Percentiles rank a stretch among this genome's conserved stretches.
These are phyloP conservation scores for Fusarium sp. DNA, from an alignment of 2,329 filamentous ascomycete species.

Conservation along the genomic window DNA sequence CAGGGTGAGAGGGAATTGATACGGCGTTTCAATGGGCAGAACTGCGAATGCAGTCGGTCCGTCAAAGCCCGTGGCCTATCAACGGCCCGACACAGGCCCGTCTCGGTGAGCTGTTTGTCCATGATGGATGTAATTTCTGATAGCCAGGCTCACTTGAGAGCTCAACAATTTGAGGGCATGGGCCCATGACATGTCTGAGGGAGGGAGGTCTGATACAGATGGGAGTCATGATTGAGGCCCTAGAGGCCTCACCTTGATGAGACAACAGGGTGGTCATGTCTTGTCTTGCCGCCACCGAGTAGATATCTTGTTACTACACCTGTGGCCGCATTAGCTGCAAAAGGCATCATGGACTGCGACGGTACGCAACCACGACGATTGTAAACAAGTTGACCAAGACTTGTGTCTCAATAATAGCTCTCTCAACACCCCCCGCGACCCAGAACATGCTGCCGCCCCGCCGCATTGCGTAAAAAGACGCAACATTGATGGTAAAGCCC, in stretches of 20 bases:
- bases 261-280: conserved; percentile 14
- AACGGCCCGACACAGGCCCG: conserved; percentile 38
- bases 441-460: conserved; percentile 31
- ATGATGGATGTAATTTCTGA: conserved; percentile 12
- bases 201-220: background rate
- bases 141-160: conserved; percentile 13
- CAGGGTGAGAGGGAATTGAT: background rate
- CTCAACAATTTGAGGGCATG: conserved; percentile 27
- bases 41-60: conserved; percentile 40
- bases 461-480: conserved; percentile 46
- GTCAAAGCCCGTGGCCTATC: conserved; percentile 37
- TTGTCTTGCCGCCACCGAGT: background rate
- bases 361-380: background rate
- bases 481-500: conserved; percentile 38
- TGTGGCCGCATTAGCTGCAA: conserved; percentile 2
- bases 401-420: background rate
- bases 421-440: conserved; percentile 22
- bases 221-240: background rate
- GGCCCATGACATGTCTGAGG: conserved; percentile 1
- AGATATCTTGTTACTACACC: background rate
- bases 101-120: conserved; percentile 27
- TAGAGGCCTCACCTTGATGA: conserved; percentile 20
- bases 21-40: background rate
- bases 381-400: background rate
- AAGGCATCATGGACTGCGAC: background rate